phyloP scores from a whole-genome alignment of 2,329 filamentous ascomycete genomes.

The Fusarium pilosicola region DNA sequence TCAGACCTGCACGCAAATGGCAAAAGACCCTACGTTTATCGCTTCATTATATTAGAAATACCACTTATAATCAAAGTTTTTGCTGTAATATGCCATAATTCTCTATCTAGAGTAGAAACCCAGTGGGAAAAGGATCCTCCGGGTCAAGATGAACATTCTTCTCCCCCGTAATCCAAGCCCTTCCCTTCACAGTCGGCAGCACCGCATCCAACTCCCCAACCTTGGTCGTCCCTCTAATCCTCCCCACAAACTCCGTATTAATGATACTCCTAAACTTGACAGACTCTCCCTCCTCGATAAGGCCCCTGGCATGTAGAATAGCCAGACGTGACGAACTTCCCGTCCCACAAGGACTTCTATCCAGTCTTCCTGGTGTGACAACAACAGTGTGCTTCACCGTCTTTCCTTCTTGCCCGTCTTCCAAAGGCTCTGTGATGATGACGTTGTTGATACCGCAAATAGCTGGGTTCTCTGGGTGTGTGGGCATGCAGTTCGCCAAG shows the following conservation, averaged over 20 bases:
- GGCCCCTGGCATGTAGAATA: neutral
- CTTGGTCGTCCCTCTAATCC: neutral
- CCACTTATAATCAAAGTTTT: no score
- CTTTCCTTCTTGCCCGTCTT: conserved; percentile 6
- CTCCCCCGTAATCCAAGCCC: conserved; percentile 20
- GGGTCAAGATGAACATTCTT: conserved; percentile 21
- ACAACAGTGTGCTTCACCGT: conserved; percentile 9
- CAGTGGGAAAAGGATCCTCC: conserved; percentile 7
- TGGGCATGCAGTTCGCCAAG: conserved; percentile 46
- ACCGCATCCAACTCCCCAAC: conserved; percentile 13
- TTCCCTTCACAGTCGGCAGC: neutral
- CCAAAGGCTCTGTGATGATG: conserved; percentile 46
- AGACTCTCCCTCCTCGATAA: conserved; percentile 5
- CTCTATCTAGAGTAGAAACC: neutral
- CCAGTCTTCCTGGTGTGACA: conserved; percentile 1
- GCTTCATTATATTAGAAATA: no score
- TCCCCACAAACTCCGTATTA: conserved; percentile 17
- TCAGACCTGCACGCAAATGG: no score
- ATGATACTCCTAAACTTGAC: conserved; percentile 16
- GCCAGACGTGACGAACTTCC: conserved; percentile 11
- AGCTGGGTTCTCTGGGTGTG: conserved; percentile 53
- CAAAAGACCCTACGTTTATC: no score
- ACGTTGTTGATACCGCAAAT: conserved; percentile 55
- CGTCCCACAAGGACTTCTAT: conserved; percentile 14
- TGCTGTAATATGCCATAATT: no score